phyloP scores from a whole-genome alignment of 768 basidiomycete genomes.

The Lentinus brumalis region DNA sequence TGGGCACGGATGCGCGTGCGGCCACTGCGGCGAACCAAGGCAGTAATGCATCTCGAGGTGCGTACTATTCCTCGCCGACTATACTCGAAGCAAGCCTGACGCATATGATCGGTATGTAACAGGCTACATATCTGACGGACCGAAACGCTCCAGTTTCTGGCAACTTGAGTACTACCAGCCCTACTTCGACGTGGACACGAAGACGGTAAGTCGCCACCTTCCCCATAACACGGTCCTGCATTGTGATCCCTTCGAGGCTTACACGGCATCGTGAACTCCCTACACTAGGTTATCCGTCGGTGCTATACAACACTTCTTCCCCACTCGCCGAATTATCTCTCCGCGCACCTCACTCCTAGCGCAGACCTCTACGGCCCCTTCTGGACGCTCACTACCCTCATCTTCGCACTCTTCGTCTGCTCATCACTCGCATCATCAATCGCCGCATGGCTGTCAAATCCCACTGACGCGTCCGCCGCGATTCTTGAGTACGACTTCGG shows the following conservation, averaged over 20 bases:
- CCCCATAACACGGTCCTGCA: conserved; percentile 1
- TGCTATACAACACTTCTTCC: conserved; percentile 82
- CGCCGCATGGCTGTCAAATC: conserved; percentile 76
- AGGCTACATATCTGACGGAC: conserved; percentile 69
- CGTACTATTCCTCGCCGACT: background rate
- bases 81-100: background rate
- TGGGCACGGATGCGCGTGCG: conserved; percentile 27
- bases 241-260: background rate
- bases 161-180: conserved; percentile 83
- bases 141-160: conserved; percentile 67
- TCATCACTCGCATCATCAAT: conserved; percentile 91
- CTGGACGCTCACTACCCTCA: conserved; percentile 96
- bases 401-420: conserved; percentile 90
- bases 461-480: conserved; percentile 34
- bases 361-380: conserved; percentile 88
- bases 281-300: conserved; percentile 65
- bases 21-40: conserved; percentile 20
- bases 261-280: conserved; percentile 2
- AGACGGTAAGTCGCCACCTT: conserved; percentile 48
- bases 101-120: background rate
- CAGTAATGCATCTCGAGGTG: conserved; percentile 19
- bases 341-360: conserved; percentile 64
- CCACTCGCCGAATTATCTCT: conserved; percentile 61
- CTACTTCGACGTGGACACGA: conserved; percentile 88
- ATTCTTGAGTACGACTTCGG: conserved; percentile 83